phyloP scores from a whole-genome alignment of 352 stramenopile species.

The Phytophthora pseudosyringae region DNA sequence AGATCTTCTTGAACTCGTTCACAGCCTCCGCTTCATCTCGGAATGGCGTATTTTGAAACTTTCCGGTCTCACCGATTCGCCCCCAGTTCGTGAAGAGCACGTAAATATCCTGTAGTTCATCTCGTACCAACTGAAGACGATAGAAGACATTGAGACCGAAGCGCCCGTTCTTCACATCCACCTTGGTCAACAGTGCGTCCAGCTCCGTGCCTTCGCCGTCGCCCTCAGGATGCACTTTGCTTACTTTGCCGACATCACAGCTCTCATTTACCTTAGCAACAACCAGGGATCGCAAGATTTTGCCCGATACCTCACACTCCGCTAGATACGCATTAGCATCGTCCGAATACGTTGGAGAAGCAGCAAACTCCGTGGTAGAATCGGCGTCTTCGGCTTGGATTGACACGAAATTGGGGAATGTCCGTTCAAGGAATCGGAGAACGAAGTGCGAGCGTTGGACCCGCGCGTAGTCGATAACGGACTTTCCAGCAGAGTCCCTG shows the following conservation, averaged over 20 bases:
- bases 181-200: conserved; percentile 71
- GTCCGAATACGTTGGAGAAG: conserved; percentile 43
- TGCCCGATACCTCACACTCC: conserved; percentile 57
- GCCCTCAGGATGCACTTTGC: conserved; percentile 41
- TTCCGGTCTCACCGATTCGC: conserved; percentile 72
- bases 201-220: conserved; percentile 51
- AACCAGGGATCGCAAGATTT: conserved; percentile 57
- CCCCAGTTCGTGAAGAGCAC: conserved; percentile 87
- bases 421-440: conserved; percentile 52
- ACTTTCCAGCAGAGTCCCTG: conserved; percentile 46
- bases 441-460: conserved; percentile 62
- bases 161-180: conserved; percentile 73
- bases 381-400: conserved; percentile 18
- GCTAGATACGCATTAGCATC: conserved; percentile 61
- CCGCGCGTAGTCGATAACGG: conserved; percentile 62
- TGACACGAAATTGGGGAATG: conserved; percentile 38
- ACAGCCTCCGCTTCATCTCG: conserved; percentile 54
- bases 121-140: conserved; percentile 69
- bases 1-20: conserved; percentile 86
- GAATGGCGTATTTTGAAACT: conserved; percentile 85
- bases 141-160: conserved; percentile 86
- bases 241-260: conserved; percentile 68
- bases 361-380: conserved; percentile 35
- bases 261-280: conserved; percentile 56
- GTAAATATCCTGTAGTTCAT: conserved; percentile 73